phyloP scores from a whole-genome alignment of 2,329 filamentous ascomycete genomes.

The Aspergillus fumigatus region DNA sequence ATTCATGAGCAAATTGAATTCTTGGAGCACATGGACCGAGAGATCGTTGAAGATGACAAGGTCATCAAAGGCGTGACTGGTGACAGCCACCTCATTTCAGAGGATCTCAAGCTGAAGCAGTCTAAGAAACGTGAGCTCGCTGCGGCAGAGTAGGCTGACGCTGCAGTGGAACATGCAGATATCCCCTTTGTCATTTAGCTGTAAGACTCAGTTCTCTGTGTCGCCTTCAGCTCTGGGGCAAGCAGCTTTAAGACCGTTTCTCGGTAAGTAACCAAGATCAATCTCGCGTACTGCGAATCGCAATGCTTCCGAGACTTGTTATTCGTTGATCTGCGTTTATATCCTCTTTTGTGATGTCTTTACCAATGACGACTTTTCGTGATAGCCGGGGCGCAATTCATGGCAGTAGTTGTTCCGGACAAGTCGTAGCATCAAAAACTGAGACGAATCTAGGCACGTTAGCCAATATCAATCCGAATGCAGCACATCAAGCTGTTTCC shows the following conservation, averaged over 20 bases:
- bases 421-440: too few relatives aligned
- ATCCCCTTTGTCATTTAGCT: not conserved
- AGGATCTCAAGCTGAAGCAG: conserved; percentile 28
- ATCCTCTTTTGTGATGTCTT: not conserved
- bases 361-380: not conserved
- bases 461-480: not conserved
- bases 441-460: not conserved
- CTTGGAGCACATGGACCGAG: conserved; percentile 37
- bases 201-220: not conserved
- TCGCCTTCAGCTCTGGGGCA: not conserved
- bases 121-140: conserved; percentile 20
- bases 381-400: too few relatives aligned
- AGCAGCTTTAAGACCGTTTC: not conserved
- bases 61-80: conserved; percentile 35
- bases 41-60: conserved; percentile 38
- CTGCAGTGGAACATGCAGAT: not conserved
- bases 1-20: conserved; percentile 23
- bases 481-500: not conserved
- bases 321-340: not conserved
- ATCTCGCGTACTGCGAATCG: not conserved
- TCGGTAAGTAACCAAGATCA: not conserved
- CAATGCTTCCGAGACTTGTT: not conserved
- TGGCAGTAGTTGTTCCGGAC: not conserved
- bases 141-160: conserved; percentile 6
- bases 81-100: conserved; percentile 33